These are phyloP conservation scores for Aspergillus bertholletiae DNA, from an alignment of 495 filamentous ascomycete species.

Conservation along the genomic window DNA sequence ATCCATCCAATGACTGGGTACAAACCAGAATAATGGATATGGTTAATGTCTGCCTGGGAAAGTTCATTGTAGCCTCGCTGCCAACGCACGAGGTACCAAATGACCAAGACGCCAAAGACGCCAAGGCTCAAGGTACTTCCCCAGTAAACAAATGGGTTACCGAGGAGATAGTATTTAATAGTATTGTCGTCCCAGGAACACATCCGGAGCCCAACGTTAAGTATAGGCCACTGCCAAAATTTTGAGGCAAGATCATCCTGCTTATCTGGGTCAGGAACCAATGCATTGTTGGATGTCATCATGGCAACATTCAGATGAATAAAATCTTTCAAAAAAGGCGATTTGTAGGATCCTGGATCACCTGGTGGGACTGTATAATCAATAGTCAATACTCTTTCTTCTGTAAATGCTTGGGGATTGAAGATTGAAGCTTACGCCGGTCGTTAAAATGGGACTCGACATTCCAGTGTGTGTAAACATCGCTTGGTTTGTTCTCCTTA, in stretches of 20 bases:
- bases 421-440: constrained; percentile 62
- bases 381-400: constrained; percentile 7
- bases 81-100: constrained; percentile 92
- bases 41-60: constrained; percentile 72
- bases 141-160: constrained; percentile 97
- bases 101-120: constrained; percentile 63
- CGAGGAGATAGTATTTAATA: constrained; percentile 97
- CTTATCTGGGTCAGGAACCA: constrained; percentile 97
- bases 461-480: constrained; percentile 98
- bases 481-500: constrained; percentile 88
- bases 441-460: constrained; percentile 94
- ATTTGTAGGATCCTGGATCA: constrained; percentile 91
- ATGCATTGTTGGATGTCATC: constrained; percentile 99
- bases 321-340: constrained; percentile 94
- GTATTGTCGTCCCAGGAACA: constrained; percentile 96
- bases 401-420: not conserved
- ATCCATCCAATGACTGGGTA: constrained; percentile 95
- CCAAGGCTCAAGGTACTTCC: constrained; percentile 76
- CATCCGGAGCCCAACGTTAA: constrained; percentile 95
- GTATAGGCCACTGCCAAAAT: constrained; percentile 98
- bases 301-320: constrained; percentile 97
- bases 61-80: constrained; percentile 91
- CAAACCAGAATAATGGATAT: constrained; percentile 88
- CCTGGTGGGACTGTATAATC: constrained; percentile 70
- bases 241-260: constrained; percentile 96